phyloP scores from a whole-genome alignment of 2,329 filamentous ascomycete genomes.

The Ampelomyces quisqualis region DNA sequence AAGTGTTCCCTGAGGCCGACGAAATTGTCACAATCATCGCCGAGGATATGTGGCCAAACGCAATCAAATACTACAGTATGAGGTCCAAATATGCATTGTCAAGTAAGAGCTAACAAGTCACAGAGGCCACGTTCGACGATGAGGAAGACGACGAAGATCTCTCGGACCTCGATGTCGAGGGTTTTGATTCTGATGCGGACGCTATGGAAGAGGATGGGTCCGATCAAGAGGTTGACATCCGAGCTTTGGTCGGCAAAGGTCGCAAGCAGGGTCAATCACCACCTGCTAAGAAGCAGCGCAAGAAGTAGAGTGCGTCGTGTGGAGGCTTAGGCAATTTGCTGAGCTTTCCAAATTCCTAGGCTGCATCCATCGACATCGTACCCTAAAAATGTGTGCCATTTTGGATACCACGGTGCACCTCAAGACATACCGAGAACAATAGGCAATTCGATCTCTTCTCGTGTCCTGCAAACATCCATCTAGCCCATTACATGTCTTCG shows the following conservation, averaged over 20 bases:
- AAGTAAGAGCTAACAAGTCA: constrained; percentile 40
- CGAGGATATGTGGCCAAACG: constrained; percentile 86
- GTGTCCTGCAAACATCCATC: too few relatives aligned
- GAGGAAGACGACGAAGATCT: constrained; percentile 54
- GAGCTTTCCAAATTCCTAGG: too few relatives aligned
- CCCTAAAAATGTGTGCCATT: too few relatives aligned
- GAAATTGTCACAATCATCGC: constrained; percentile 76
- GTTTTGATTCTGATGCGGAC: constrained; percentile 37
- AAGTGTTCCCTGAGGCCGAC: constrained; percentile 87
- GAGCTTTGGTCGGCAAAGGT: constrained; percentile 50
- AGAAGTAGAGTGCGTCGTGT: constrained; percentile 26
- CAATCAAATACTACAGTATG: constrained; percentile 89
- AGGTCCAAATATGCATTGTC: constrained; percentile 20
- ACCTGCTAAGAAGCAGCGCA: constrained; percentile 46
- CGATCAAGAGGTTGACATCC: constrained; percentile 53
- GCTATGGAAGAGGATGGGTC: constrained; percentile 59
- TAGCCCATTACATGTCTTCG: too few relatives aligned
- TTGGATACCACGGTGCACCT: too few relatives aligned
- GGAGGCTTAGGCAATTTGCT: too few relatives aligned
- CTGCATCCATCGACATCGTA: too few relatives aligned
- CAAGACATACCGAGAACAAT: too few relatives aligned
- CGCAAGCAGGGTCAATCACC: constrained; percentile 43
- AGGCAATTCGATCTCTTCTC: too few relatives aligned
- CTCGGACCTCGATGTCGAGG: constrained; percentile 63
- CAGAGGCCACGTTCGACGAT: constrained; percentile 60